Evolutionary conservation across 225 moss, liverwort and hornwort species (phyloP).

Genomic region (Asterella californica): DNA sequence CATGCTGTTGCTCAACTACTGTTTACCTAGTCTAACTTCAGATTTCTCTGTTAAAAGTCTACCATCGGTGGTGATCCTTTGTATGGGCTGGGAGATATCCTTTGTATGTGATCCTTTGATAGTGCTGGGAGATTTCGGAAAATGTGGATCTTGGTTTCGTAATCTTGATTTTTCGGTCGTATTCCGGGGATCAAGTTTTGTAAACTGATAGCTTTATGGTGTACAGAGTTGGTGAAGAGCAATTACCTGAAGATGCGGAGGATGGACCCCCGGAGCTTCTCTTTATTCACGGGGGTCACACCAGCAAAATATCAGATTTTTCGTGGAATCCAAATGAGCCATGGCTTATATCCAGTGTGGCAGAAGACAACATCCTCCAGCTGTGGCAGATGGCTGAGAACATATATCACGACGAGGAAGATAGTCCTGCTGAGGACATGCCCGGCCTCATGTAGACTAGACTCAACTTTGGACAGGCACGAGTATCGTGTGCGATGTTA

Average conservation of each 20-base stretch:
- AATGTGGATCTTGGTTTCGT: background rate
- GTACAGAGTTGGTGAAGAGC: constrained; percentile 75
- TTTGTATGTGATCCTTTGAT: too few species aligned
- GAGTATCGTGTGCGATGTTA: background rate
- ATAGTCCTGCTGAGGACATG: constrained; percentile 57
- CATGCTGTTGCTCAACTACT: background rate
- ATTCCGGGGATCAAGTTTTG: background rate
- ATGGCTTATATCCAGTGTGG: constrained; percentile 79
- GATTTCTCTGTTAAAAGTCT: too few species aligned
- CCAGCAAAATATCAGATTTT: constrained; percentile 78
- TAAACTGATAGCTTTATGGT: background rate
- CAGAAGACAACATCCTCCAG: constrained; percentile 84
- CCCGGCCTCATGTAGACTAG: constrained; percentile 22
- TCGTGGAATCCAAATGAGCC: constrained; percentile 80
- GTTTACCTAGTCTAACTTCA: background rate
- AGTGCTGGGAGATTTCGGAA: too few species aligned
- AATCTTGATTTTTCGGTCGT: background rate
- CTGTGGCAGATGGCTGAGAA: constrained; percentile 97
- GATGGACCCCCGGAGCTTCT: constrained; percentile 86
- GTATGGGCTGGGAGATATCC: too few species aligned
- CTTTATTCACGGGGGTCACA: constrained; percentile 84
- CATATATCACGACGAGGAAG: constrained; percentile 85
- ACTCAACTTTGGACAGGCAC: background rate
- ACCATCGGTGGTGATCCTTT: too few species aligned
- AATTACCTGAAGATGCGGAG: constrained; percentile 75